Conservation (phyloP, 148 eudicot genomes). For the Suaeda aralocaspica region DNA sequence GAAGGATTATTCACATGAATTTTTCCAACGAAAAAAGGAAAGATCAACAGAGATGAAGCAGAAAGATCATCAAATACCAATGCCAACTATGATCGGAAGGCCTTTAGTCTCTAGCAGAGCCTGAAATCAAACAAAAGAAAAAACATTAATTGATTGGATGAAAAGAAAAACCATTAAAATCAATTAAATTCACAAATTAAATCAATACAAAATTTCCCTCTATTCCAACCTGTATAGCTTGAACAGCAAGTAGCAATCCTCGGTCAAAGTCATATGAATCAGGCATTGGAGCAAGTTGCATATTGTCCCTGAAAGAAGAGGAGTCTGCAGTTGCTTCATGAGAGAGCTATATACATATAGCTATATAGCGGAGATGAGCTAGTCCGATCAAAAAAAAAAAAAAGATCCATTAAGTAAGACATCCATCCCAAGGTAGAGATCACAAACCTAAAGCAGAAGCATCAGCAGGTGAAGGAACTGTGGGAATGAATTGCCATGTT, state of each 20-base stretch:
- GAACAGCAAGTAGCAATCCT: constrained; percentile 97
- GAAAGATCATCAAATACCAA: constrained; percentile 44
- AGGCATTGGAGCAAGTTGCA: constrained; percentile 98
- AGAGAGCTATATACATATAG: constrained; percentile 39
- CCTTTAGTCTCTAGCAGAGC: constrained; percentile 92
- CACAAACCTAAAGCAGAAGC: constrained; percentile 56
- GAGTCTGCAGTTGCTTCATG: constrained; percentile 89
- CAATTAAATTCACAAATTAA: neutral
- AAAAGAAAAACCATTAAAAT: no score
- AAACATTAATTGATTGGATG: constrained; percentile 1
- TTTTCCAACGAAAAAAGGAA: neutral
- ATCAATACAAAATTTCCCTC: neutral
- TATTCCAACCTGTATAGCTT: constrained; percentile 77
- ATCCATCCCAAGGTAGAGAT: constrained; percentile 15
- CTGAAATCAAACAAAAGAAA: constrained; percentile 36
- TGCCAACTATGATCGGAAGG: constrained; percentile 89
- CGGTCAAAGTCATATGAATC: constrained; percentile 97
- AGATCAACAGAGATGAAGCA: neutral
- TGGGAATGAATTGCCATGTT: constrained; percentile 79
- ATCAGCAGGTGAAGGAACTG: constrained; percentile 46
- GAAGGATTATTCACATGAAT: no score
- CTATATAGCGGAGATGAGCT: constrained; percentile 6
- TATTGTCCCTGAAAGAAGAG: constrained; percentile 75
- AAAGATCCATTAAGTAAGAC: neutral
- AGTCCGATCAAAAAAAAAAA: constrained; percentile 3